Evolutionary conservation across 2,329 filamentous ascomycete species (phyloP).

Genomic region (Calonectria hawksworthii): DNA sequence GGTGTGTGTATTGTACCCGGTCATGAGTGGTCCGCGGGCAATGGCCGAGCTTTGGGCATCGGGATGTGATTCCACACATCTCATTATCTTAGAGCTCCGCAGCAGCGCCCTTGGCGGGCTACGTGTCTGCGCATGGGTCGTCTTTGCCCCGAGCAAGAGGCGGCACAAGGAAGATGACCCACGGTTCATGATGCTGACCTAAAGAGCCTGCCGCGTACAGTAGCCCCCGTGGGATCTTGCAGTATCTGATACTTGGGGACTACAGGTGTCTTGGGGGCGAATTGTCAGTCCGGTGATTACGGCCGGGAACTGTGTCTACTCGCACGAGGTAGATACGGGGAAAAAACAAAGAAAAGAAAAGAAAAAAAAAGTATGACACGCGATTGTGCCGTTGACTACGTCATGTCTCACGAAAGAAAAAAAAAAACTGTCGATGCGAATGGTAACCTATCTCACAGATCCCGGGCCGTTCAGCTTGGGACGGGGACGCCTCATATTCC

Average conservation of each 20-base stretch:
- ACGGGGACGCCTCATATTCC: constrained; percentile 23
- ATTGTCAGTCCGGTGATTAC: background rate
- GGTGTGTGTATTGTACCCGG: background rate
- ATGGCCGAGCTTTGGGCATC: background rate
- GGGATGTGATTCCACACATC: background rate
- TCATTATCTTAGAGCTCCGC: background rate
- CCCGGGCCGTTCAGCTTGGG: constrained; percentile 20
- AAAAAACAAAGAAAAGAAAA: background rate
- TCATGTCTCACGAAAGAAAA: background rate
- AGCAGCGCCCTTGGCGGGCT: background rate
- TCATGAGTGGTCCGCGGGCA: background rate
- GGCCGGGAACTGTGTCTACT: background rate
- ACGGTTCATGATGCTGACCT: constrained; percentile 21
- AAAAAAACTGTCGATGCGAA: background rate
- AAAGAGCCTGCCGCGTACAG: constrained; percentile 14
- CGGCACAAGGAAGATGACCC: constrained; percentile 5
- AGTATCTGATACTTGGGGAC: background rate
- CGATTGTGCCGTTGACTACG: background rate
- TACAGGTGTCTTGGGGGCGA: background rate
- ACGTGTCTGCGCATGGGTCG: constrained; percentile 19
- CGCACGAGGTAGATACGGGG: background rate
- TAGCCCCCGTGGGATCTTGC: constrained; percentile 7
- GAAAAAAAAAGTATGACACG: background rate
- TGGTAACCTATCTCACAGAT: constrained; percentile 1
- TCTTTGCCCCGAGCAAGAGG: background rate